Evolutionary conservation across 1,284 basidiomycete species (phyloP).

Genomic region (Papiliotrema flavescens): DNA sequence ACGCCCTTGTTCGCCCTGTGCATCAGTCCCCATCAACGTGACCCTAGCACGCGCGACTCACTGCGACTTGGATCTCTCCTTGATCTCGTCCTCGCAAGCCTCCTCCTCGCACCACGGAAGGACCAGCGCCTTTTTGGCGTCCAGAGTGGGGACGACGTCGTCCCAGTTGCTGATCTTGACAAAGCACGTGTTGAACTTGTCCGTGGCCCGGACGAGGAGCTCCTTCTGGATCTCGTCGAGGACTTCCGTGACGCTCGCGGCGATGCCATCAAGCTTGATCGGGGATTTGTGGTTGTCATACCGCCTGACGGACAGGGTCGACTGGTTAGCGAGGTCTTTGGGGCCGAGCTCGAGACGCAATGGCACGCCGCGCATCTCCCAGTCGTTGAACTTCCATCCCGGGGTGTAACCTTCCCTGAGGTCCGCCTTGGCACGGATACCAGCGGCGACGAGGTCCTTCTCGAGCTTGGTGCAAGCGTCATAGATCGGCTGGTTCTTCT

Average conservation of each 20-base stretch:
- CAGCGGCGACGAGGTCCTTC: slow-evolving; percentile 64
- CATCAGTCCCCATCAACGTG: not conserved
- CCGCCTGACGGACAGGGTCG: slow-evolving; percentile 81
- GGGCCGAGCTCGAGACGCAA: slow-evolving; percentile 96
- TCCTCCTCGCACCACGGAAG: slow-evolving; percentile 97
- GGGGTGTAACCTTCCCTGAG: slow-evolving; percentile 93
- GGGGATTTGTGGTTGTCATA: slow-evolving; percentile 78
- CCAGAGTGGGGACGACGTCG: slow-evolving; percentile 83
- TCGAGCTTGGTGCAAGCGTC: slow-evolving; percentile 73
- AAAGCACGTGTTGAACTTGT: slow-evolving; percentile 69
- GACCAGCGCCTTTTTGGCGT: slow-evolving; percentile 81
- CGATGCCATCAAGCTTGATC: slow-evolving; percentile 65
- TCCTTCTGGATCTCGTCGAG: slow-evolving; percentile 84
- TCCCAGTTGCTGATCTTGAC: slow-evolving; percentile 81
- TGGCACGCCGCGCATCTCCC: slow-evolving; percentile 98
- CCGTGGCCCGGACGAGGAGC: slow-evolving; percentile 79
- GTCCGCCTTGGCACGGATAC: slow-evolving; percentile 84
- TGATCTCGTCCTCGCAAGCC: slow-evolving; percentile 96
- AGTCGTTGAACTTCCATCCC: slow-evolving; percentile 98
- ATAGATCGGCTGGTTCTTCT: slow-evolving; percentile 65
- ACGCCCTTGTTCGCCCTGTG: slow-evolving; percentile 58
- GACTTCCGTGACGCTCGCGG: slow-evolving; percentile 59
- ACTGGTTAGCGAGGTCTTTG: slow-evolving; percentile 78
- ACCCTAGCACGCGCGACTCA: slow-evolving; percentile 52
- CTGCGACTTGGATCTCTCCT: slow-evolving; percentile 77